phyloP scores from a whole-genome alignment of 768 basidiomycete species.

The Floccularia luteovirens region DNA sequence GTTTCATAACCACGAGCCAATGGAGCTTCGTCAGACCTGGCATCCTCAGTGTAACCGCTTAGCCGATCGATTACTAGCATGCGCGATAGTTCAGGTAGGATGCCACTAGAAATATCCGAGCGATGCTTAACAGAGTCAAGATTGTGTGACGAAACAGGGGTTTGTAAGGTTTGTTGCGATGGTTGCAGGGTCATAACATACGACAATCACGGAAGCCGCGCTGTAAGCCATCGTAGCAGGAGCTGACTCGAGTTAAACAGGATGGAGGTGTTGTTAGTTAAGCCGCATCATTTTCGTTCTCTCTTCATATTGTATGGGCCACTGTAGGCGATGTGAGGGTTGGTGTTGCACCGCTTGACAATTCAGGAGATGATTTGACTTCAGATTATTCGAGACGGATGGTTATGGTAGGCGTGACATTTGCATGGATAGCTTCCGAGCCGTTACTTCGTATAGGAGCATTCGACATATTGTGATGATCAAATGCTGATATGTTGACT shows the following conservation, averaged over 20 bases:
- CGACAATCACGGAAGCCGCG: conserved; percentile 65
- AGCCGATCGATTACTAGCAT: conserved; percentile 51
- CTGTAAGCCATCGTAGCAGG: conserved; percentile 57
- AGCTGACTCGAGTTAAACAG: conserved; percentile 32
- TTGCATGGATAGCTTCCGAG: no score
- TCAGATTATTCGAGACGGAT: no score
- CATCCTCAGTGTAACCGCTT: conserved; percentile 71
- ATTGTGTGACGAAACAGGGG: conserved; percentile 15
- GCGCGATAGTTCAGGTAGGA: conserved; percentile 30
- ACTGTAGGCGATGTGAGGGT: no score
- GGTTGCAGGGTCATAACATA: conserved; percentile 50
- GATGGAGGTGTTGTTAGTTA: conserved; percentile 8
- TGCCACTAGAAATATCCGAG: conserved; percentile 1
- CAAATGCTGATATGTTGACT: no score
- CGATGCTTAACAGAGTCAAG: no score
- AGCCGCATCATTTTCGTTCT: background rate
- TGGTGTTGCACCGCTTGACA: no score
- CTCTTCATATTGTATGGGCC: background rate
- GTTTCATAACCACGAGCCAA: conserved; percentile 61
- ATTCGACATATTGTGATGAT: no score
- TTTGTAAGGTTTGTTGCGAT: no score
- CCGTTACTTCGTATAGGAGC: no score
- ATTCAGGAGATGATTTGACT: no score
- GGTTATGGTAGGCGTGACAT: no score
- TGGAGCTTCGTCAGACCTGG: conserved; percentile 66